Evolutionary conservation across 306 rosid species (phyloP).

Genomic region (Prunus kanzakura): DNA sequence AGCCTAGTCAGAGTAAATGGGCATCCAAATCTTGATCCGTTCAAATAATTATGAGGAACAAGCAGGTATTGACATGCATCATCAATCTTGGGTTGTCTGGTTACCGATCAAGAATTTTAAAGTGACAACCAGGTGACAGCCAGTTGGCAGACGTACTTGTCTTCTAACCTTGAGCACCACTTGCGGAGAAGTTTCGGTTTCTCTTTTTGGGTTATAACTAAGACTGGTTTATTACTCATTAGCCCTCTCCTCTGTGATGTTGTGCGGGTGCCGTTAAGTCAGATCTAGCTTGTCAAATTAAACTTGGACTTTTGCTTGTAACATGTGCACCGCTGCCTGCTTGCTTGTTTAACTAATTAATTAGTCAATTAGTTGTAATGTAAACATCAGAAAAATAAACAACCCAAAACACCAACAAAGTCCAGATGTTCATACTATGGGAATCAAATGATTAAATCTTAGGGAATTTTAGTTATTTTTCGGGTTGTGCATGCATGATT

Average conservation of each 20-base stretch:
- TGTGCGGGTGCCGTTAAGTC: background rate
- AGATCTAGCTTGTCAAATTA: background rate
- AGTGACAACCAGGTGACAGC: constrained; percentile 57
- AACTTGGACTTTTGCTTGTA: background rate
- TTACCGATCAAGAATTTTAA: background rate
- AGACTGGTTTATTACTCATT: too few species aligned
- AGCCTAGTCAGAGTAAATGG: background rate
- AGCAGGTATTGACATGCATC: constrained; percentile 2
- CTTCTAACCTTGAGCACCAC: constrained; percentile 25
- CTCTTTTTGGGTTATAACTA: background rate
- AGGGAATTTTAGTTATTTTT: too few species aligned
- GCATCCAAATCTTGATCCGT: constrained; percentile 13
- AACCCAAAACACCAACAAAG: background rate
- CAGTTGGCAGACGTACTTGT: constrained; percentile 41
- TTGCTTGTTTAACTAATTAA: background rate
- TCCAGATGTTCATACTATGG: background rate
- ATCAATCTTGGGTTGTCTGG: constrained; percentile 22
- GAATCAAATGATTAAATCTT: background rate
- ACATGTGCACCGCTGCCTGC: background rate
- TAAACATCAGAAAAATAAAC: background rate
- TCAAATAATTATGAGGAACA: background rate
- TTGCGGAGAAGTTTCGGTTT: constrained; percentile 30
- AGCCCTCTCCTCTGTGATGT: background rate
- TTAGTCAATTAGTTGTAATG: background rate
- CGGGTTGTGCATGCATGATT: too few species aligned